These are phyloP conservation scores for Betula pendula DNA, from an alignment of 306 rosid species.

Conservation along the genomic window DNA sequence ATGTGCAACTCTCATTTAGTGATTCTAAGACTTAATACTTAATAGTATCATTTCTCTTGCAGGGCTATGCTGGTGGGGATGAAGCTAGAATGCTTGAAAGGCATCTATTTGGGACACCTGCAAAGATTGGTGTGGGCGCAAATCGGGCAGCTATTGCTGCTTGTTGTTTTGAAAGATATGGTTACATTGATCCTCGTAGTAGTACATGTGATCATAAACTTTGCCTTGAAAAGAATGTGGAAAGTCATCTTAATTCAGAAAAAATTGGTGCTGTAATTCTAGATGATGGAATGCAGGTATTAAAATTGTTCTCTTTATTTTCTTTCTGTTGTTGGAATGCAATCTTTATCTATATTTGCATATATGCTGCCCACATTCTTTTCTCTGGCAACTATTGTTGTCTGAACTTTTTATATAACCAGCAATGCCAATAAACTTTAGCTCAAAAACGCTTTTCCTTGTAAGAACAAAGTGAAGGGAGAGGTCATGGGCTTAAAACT, in stretches of 20 bases:
- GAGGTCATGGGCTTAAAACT: neutral
- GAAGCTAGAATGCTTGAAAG: slow-evolving; percentile 87
- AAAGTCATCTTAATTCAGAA: slow-evolving; percentile 38
- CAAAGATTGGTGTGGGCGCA: slow-evolving; percentile 78
- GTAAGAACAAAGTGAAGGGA: no score
- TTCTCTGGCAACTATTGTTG: neutral
- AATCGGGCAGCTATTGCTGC: slow-evolving; percentile 65
- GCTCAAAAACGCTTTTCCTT: neutral
- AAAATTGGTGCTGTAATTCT: slow-evolving; percentile 67
- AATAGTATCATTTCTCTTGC: slow-evolving; percentile 19
- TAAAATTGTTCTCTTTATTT: neutral
- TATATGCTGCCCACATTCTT: neutral
- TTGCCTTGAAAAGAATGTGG: slow-evolving; percentile 23
- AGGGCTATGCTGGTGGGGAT: slow-evolving; percentile 98
- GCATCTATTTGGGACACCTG: slow-evolving; percentile 63
- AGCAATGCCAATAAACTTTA: neutral
- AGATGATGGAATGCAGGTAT: slow-evolving; percentile 97
- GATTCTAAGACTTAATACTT: neutral
- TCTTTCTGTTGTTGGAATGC: neutral
- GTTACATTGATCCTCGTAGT: slow-evolving; percentile 49
- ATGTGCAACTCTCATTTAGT: slow-evolving; percentile 5
- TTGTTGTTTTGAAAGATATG: slow-evolving; percentile 54
- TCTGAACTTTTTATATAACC: neutral
- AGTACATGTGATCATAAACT: slow-evolving; percentile 30
- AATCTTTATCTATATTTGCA: neutral